A percentile compares a stretch with the other conserved stretches of the same genome.
phyloP scores from a whole-genome alignment of 2,329 filamentous ascomycete species.

The Paracorniculantispora psalliotae region DNA sequence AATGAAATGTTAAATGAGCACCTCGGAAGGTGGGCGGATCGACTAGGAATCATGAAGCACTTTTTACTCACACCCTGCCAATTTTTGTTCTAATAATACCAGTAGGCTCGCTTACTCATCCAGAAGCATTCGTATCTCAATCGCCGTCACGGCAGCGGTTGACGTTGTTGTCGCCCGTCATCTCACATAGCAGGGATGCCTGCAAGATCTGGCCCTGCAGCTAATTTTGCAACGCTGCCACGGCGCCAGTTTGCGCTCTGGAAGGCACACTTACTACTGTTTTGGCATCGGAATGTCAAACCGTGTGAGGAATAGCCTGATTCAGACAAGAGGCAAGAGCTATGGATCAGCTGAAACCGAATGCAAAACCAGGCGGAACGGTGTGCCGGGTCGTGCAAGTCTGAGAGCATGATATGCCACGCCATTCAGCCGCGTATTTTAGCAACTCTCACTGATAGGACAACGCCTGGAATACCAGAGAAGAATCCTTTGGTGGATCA shows the following conservation, averaged over 20 bases:
- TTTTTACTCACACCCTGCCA: background rate
- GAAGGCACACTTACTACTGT: background rate
- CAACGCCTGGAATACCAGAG: background rate
- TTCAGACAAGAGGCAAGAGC: background rate
- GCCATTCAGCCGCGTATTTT: too few species aligned
- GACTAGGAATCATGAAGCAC: background rate
- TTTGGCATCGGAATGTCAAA: background rate
- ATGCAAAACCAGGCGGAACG: background rate
- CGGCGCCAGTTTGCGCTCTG: background rate
- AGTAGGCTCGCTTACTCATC: background rate
- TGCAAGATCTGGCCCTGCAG: constrained; percentile 7
- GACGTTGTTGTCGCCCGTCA: background rate
- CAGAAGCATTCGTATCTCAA: background rate
- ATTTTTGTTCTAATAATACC: background rate
- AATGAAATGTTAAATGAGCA: constrained; percentile 11
- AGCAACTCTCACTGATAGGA: background rate
- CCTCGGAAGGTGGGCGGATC: background rate
- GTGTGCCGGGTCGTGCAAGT: background rate
- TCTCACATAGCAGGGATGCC: background rate
- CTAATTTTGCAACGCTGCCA: constrained; percentile 6
- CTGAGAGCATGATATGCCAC: too few species aligned
- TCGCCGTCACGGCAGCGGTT: background rate
- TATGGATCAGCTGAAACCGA: background rate
- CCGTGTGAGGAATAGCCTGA: background rate
- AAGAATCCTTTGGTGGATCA: background rate